These are phyloP conservation scores for Nakaseomyces kungkrabaensis DNA, from an alignment of 1,139 yeast genomes.

Conservation along the genomic window DNA sequence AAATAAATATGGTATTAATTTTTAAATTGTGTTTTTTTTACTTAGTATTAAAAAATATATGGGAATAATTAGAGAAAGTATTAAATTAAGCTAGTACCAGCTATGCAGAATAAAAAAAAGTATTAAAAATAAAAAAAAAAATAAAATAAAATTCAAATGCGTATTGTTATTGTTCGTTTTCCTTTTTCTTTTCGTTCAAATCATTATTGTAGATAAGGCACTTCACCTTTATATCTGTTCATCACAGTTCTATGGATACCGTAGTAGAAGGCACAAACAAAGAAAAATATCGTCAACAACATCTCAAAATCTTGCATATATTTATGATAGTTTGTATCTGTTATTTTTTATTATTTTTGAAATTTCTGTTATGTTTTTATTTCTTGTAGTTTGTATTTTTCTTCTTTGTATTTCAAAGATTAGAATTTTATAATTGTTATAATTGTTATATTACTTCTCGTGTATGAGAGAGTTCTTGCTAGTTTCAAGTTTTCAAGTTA, in stretches of 20 bases:
- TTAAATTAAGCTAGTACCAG: not conserved
- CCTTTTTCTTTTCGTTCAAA: not conserved
- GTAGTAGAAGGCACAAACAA: constrained; percentile 10
- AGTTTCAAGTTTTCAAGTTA: too few relatives aligned
- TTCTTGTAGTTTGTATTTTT: too few relatives aligned
- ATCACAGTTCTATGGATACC: constrained; percentile 11
- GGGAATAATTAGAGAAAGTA: not conserved
- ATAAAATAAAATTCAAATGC: too few relatives aligned
- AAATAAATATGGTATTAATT: not conserved
- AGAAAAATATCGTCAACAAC: constrained; percentile 9
- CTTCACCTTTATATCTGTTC: constrained; percentile 11
- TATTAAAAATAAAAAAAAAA: not conserved
- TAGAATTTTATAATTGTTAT: too few relatives aligned
- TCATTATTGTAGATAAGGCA: constrained; percentile 8
- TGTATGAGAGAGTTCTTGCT: too few relatives aligned
- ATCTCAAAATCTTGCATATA: constrained; percentile 11
- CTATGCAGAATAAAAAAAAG: not conserved
- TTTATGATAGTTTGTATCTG: not conserved
- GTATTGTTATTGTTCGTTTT: not conserved
- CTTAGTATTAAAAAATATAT: not conserved
- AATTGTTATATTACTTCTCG: too few relatives aligned
- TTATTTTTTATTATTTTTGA: not conserved
- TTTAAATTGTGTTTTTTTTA: not conserved
- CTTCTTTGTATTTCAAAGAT: too few relatives aligned
- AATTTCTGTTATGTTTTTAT: not conserved